A percentile compares a stretch with the other conserved stretches of the same genome.
Conservation (phyloP, 331 rosid species). For the Pyrus hybrid region DNA sequence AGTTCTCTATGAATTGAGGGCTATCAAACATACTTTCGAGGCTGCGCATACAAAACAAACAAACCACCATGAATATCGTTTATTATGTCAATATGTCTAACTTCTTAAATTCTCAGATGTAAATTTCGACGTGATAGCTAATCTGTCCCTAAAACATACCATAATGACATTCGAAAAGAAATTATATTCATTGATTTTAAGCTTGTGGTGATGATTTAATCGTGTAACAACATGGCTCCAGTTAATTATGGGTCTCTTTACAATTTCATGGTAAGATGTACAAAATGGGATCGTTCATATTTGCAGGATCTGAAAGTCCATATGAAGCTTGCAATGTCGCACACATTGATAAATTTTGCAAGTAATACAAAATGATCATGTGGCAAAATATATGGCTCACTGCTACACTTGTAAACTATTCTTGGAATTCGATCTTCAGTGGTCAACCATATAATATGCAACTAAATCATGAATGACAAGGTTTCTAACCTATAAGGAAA, state of each 20-base stretch:
- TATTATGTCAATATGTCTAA: not conserved
- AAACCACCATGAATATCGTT: slow-evolving; percentile 9
- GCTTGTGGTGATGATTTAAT: too few relatives aligned
- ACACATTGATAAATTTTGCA: not conserved
- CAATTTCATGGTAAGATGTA: not conserved
- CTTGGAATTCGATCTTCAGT: not conserved
- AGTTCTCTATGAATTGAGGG: slow-evolving; percentile 75
- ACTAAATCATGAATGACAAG: slow-evolving; percentile 5
- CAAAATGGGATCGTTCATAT: slow-evolving; percentile 1
- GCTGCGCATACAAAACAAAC: slow-evolving; percentile 47
- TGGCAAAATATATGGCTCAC: not conserved
- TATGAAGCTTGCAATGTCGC: slow-evolving; percentile 4
- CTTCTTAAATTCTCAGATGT: not conserved
- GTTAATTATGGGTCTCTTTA: not conserved
- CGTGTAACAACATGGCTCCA: not conserved
- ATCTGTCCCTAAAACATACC: not conserved
- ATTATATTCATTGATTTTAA: not conserved
- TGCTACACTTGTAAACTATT: not conserved
- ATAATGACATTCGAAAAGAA: not conserved
- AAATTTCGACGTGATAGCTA: not conserved
- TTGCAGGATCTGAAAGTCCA: not conserved
- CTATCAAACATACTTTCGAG: slow-evolving; percentile 63
- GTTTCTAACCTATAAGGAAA: slow-evolving; percentile 70
- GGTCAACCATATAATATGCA: not conserved
- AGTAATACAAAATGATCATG: too few relatives aligned